Conservation (phyloP, 2,329 filamentous ascomycete genomes). For the Neobulgaria alba region DNA sequence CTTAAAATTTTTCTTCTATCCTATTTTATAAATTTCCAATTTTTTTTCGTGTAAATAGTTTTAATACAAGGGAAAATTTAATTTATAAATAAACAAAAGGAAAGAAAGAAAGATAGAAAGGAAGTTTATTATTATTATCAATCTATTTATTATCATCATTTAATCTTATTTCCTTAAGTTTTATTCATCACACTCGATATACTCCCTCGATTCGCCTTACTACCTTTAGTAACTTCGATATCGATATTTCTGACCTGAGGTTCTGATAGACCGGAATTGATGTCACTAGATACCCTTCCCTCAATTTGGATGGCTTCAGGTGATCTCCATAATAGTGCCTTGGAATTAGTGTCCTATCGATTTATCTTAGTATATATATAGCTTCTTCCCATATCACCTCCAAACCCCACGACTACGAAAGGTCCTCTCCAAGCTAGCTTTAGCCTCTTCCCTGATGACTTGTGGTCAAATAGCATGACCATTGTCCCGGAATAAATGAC, state of each 20-base stretch:
- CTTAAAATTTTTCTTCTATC: too few relatives aligned
- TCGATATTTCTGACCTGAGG: neutral
- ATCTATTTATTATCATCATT: too few relatives aligned
- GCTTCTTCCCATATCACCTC: neutral
- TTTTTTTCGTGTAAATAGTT: too few relatives aligned
- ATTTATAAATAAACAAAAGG: too few relatives aligned
- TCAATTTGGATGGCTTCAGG: neutral
- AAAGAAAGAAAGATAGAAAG: too few relatives aligned
- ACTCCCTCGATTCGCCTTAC: neutral
- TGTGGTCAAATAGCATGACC: slow-evolving; percentile 1
- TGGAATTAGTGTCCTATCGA: slow-evolving; percentile 1
- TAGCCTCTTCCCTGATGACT: slow-evolving; percentile 1
- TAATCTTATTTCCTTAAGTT: neutral
- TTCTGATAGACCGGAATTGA: slow-evolving; percentile 2
- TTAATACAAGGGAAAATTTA: too few relatives aligned
- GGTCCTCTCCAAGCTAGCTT: neutral
- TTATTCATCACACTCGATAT: too few relatives aligned
- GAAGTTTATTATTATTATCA: too few relatives aligned
- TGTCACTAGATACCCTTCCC: slow-evolving; percentile 3
- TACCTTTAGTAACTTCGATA: neutral
- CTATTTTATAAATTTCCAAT: too few relatives aligned
- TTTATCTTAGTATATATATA: slow-evolving; percentile 1
- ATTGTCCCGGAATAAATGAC: neutral
- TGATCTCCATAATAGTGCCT: neutral
- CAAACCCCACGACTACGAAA: neutral